Base-by-base conservation (phyloP, 1,284 basidiomycete genomes). In the Moesziomyces antarcticus region DNA sequence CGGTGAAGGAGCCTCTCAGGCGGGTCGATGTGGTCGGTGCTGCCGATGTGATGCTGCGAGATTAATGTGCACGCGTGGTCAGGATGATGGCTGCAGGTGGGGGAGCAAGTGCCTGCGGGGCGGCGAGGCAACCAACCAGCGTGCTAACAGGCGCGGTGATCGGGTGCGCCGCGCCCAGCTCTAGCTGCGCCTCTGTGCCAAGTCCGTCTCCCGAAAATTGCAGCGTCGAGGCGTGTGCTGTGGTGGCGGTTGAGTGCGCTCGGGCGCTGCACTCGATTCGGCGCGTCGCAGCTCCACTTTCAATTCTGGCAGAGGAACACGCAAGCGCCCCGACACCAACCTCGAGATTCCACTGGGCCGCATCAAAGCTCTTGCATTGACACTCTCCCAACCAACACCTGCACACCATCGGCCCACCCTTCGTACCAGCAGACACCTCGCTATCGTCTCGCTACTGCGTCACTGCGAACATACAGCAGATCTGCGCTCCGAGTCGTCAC, bases 241-340 rank as follows among this genome's bases (percentile, higher is more conserved):
- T 27, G 25, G 25, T 27, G 25, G 25, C 37, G 37, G 37, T 14
- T 18, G 14, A 7, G 37, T 40, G 37, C 37, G 37, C 37, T 40
- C 37, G 18, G 37, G 37, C 37, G 37, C 37, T n/a, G 37, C 37
- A 40, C 37, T 14, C 13, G 37, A 16, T 40, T 18, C 37, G 16
- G 37, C 37, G 37, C 37, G 37, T 40, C 37, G 37, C 37, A 40
- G 13, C 37, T 40, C 37, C 37, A 40, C 37, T 40, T 40, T 18
- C 30, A 33, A 33, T 16, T 40, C 37, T n/a, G 37, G 37, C 37
- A 18, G 16, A 40, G 37, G 18, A 18, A 40, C 37, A 40, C 37
- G 37, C 37, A 40, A 40, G 37, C 37, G 37, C 37, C n/a, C 30
- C 37, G 37, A 40, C 37, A 40, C 37, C 37, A n/a, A 40, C 37